Evolutionary conservation across 805 yeast genomes (phyloP), one percentile per base, ranked within the genome.

Genomic region (Maudiozyma barnettii): DNA sequence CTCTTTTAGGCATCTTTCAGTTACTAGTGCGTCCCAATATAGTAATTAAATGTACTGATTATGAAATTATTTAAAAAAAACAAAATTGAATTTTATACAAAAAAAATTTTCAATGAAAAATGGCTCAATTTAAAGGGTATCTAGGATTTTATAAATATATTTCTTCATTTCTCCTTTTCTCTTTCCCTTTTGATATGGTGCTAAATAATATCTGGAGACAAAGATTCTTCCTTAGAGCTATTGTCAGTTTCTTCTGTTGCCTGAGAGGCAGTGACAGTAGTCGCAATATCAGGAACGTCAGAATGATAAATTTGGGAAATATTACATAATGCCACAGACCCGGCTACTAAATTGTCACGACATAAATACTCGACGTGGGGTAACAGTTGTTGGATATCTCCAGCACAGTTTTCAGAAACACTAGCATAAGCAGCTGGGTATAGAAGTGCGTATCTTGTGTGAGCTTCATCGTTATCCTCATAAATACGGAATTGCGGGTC

Each of bases 361-460:
- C 54, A 57, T 31, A 61, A 48, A 19, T 38, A 47, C 45, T 57
- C 55, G n/a, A 64, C 51, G 45, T 57, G 63, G 0, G 69, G 68
- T 57, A 67, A 64, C 14, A 79, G 56, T 30, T 63, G 47, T 39
- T 66, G 66, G 46, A 82, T 55, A 40, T 73, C 73, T 26, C 63
- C 59, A 49, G 76, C 79, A 30, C 67, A 63, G 43, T 69, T 69
- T 21, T 63, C 59, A 4, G 73, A 66, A 14, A 65, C 56, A 31
- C 56, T 56, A 47, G 63, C 61, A 43, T 64, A 64, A 8, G 63
- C 56, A 22, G 61, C 66, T 3, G 76, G 71, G 39, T 50, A 60
- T 3, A 59, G 46, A 9, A 60, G 43, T 18, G 56, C 60, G 37
- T 45, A 36, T 5, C 46, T 49, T 2, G 30, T 19, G 4, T 50